A percentile compares a stretch with the other conserved stretches of the same genome.
Evolutionary conservation across 257 asterid genomes (phyloP).

Genomic region (Marsdenia floribunda): DNA sequence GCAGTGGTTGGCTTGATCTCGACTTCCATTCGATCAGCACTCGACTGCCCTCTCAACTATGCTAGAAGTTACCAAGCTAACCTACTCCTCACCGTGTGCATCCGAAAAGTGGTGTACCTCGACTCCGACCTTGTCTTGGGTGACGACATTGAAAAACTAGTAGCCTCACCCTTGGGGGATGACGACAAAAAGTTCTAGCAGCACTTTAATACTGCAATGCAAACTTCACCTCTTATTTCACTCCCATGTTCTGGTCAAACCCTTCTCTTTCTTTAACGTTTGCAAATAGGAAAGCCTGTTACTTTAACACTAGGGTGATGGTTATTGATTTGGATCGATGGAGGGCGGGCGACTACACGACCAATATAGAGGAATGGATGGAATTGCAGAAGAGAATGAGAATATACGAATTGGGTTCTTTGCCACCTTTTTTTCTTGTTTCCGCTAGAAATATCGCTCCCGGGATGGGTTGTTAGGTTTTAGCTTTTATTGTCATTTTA

Average conservation of each 20-base stretch:
- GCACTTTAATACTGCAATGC: constrained; percentile 96
- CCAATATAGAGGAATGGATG: constrained; percentile 90
- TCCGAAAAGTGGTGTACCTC: constrained; percentile 66
- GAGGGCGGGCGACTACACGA: constrained; percentile 71
- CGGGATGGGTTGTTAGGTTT: too few relatives aligned
- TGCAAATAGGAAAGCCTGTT: constrained; percentile 65
- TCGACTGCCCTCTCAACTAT: constrained; percentile 87
- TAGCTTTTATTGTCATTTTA: too few relatives aligned
- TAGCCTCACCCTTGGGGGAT: constrained; percentile 44
- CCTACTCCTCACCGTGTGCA: constrained; percentile 67
- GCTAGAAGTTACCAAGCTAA: constrained; percentile 82
- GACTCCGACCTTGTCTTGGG: constrained; percentile 81
- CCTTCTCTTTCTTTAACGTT: constrained; percentile 75
- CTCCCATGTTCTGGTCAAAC: constrained; percentile 83
- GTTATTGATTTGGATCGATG: constrained; percentile 76
- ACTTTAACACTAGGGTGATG: constrained; percentile 95
- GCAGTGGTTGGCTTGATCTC: constrained; percentile 68
- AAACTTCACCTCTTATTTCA: constrained; percentile 81
- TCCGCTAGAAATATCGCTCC: constrained; percentile 79
- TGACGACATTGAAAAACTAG: constrained; percentile 73
- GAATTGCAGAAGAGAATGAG: constrained; percentile 83
- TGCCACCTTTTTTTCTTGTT: constrained; percentile 86
- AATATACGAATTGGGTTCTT: constrained; percentile 72
- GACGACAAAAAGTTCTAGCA: constrained; percentile 52
- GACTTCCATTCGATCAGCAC: constrained; percentile 92